Evolutionary conservation across 192 early-diverging fungal species (phyloP).

Genomic region (Entomortierella chlamydospora): DNA sequence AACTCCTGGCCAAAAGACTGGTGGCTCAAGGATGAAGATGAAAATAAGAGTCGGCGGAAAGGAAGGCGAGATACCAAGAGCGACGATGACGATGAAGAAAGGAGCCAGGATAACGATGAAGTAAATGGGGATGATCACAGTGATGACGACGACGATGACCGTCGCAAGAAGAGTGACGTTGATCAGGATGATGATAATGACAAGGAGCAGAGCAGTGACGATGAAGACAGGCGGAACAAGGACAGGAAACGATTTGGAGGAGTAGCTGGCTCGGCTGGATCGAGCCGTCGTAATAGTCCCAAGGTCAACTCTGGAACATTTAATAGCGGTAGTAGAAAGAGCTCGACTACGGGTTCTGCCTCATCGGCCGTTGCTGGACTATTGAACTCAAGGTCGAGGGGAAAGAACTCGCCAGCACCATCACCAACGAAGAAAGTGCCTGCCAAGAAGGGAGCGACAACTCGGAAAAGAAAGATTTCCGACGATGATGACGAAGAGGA

Average conservation of each 20-base stretch:
- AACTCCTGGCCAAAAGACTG: conserved; percentile 50
- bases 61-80: neutral
- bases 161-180: conserved; percentile 14
- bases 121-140: neutral
- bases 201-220: conserved; percentile 16
- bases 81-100: conserved; percentile 8
- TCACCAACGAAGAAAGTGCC: conserved; percentile 4
- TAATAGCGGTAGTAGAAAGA: conserved; percentile 4
- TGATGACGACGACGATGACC: neutral
- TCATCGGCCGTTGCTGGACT: conserved; percentile 5
- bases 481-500: conserved; percentile 41
- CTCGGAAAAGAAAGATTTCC: conserved; percentile 20
- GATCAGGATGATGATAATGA: conserved; percentile 20
- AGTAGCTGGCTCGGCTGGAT: conserved; percentile 17
- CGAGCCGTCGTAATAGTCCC: conserved; percentile 40
- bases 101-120: conserved; percentile 10
- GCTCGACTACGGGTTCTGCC: neutral
- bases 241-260: conserved; percentile 18
- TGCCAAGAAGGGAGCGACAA: conserved; percentile 1
- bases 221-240: conserved; percentile 13
- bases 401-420: conserved; percentile 6
- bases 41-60: neutral
- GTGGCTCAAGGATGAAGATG: conserved; percentile 37
- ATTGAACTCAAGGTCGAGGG: conserved; percentile 25
- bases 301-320: conserved; percentile 17